Conservation (phyloP, 2,329 filamentous ascomycete genomes). For the Diaporthe amygdali region DNA sequence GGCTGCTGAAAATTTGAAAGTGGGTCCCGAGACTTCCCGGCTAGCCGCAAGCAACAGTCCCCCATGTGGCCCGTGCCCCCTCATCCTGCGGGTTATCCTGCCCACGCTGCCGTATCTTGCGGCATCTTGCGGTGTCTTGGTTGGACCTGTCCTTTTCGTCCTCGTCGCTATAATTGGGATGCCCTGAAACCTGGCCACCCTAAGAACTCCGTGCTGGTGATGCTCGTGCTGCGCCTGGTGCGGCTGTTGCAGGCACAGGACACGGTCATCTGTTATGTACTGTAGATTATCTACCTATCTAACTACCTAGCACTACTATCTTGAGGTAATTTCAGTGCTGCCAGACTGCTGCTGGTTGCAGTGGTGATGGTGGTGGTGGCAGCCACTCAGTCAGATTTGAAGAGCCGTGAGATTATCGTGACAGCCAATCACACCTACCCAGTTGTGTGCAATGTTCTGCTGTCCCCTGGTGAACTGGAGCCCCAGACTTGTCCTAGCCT, state of each 20-base stretch:
- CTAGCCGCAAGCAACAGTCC: slow-evolving; percentile 10
- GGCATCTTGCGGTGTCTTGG: too few species aligned
- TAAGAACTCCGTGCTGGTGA: not conserved
- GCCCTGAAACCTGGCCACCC: slow-evolving; percentile 7
- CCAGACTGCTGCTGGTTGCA: not conserved
- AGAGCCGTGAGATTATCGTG: slow-evolving; percentile 19
- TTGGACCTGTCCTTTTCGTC: slow-evolving; percentile 7
- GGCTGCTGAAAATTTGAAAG: slow-evolving; percentile 13
- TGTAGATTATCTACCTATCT: not conserved
- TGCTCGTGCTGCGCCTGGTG: not conserved
- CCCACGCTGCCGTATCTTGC: too few species aligned
- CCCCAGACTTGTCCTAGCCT: not conserved
- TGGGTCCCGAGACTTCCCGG: slow-evolving; percentile 19
- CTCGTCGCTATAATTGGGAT: slow-evolving; percentile 9
- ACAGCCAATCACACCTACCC: slow-evolving; percentile 11
- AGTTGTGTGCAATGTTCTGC: slow-evolving; percentile 1
- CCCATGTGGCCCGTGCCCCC: not conserved
- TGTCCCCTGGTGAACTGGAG: slow-evolving; percentile 8
- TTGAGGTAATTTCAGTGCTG: not conserved
- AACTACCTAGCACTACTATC: too few species aligned
- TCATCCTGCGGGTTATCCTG: not conserved
- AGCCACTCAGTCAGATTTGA: not conserved
- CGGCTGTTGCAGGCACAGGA: not conserved
- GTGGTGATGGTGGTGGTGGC: not conserved
- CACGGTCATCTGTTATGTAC: not conserved